phyloP scores from a whole-genome alignment of 352 stramenopile genomes.

The Pythium phragmitis region DNA sequence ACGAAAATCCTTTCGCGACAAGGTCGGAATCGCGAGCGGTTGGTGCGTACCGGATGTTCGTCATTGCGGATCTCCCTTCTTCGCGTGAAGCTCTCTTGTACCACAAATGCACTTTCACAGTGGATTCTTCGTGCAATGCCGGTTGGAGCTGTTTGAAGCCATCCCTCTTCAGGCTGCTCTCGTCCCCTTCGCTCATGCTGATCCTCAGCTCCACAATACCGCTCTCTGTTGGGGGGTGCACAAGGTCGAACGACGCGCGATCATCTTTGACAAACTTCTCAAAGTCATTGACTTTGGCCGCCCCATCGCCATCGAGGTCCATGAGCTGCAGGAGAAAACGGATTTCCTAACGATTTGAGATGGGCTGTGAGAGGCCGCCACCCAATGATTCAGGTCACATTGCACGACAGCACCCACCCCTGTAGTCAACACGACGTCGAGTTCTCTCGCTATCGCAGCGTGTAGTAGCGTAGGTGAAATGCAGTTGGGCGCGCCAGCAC shows the following conservation, averaged over 20 bases:
- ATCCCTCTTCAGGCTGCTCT: constrained; percentile 50
- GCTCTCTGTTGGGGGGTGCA: constrained; percentile 49
- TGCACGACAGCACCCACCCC: constrained; percentile 37
- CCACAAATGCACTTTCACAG: constrained; percentile 57
- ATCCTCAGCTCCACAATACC: constrained; percentile 66
- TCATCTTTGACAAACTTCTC: constrained; percentile 76
- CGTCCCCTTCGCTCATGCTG: constrained; percentile 57
- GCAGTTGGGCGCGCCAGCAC: constrained; percentile 27
- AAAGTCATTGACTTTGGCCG: constrained; percentile 71
- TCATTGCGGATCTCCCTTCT: constrained; percentile 61
- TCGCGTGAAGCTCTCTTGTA: constrained; percentile 54
- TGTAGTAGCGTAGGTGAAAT: constrained; percentile 66
- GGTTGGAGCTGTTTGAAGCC: constrained; percentile 60
- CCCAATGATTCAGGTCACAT: background rate
- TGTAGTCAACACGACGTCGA: constrained; percentile 78
- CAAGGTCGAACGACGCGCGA: constrained; percentile 40
- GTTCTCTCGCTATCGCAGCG: constrained; percentile 55
- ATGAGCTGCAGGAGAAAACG: constrained; percentile 61
- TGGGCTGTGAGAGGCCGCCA: background rate
- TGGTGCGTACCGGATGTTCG: constrained; percentile 60
- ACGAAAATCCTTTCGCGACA: constrained; percentile 71
- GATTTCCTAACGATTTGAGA: constrained; percentile 42
- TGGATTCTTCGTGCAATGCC: constrained; percentile 50
- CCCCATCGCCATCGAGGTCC: constrained; percentile 63
- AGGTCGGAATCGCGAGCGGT: constrained; percentile 70